A percentile compares a stretch with the other conserved stretches of the same genome.
These are phyloP conservation scores for Fusarium heterosporum DNA, from an alignment of 2,329 filamentous ascomycete species.

Conservation along the genomic window DNA sequence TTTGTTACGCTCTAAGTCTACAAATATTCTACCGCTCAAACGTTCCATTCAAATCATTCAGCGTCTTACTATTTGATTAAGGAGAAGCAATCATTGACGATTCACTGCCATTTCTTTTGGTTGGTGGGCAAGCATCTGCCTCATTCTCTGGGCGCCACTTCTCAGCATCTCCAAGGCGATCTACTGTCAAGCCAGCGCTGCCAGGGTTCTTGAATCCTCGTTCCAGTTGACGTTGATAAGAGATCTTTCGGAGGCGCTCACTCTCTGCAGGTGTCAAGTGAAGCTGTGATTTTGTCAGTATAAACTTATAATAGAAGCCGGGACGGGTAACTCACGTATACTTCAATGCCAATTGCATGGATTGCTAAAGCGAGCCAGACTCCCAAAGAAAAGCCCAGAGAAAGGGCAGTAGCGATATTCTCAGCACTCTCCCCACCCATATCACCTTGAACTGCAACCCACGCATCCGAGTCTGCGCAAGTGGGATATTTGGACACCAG, in stretches of 20 bases:
- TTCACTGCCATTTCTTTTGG: conserved; percentile 6
- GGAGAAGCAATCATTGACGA: not conserved
- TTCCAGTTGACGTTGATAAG: conserved; percentile 13
- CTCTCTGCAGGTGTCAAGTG: conserved; percentile 20
- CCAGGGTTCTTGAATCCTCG: conserved; percentile 16
- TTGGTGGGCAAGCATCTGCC: not conserved
- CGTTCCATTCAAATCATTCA: rapidly evolving
- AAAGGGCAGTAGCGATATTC: conserved; percentile 16
- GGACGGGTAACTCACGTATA: conserved; percentile 4
- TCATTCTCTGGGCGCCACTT: not conserved
- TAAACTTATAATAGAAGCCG: rapidly evolving
- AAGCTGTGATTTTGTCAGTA: conserved; percentile 4
- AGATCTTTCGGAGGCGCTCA: conserved; percentile 17
- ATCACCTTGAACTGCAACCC: conserved; percentile 24
- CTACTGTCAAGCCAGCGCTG: conserved; percentile 6
- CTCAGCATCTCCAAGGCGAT: conserved; percentile 17
- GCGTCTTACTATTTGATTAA: not conserved
- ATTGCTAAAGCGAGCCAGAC: conserved; percentile 17
- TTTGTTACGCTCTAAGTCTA: not conserved
- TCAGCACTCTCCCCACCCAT: conserved; percentile 13
- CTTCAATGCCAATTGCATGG: conserved; percentile 18
- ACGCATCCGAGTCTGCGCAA: not conserved
- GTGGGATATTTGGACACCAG: conserved; percentile 8
- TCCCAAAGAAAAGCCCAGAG: conserved; percentile 4
- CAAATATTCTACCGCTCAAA: not conserved